Evolutionary conservation across 106 monocot genomes (phyloP).

Genomic region (Dendrobium officinale): DNA sequence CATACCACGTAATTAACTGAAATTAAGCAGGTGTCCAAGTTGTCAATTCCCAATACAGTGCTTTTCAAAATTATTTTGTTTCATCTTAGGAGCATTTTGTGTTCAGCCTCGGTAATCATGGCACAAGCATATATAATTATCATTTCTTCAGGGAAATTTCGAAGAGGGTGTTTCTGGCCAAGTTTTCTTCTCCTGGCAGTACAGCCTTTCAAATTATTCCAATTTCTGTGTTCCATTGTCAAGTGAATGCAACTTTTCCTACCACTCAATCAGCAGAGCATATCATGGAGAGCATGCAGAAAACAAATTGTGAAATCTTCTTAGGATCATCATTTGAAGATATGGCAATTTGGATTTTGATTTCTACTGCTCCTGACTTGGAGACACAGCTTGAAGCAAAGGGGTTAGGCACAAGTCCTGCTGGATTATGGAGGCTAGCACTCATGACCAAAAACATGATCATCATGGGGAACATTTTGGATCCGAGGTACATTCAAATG

Average conservation of each 20-base stretch:
- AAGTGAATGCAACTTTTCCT: conserved; percentile 7
- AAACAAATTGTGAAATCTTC: conserved; percentile 6
- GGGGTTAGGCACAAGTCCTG: conserved; percentile 2
- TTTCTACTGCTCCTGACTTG: conserved; percentile 35
- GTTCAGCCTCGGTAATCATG: neutral
- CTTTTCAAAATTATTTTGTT: neutral
- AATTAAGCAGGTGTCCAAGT: neutral
- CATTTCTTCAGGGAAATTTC: conserved; percentile 56
- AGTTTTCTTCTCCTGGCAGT: conserved; percentile 38
- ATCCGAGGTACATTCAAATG: conserved; percentile 43
- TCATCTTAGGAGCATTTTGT: neutral
- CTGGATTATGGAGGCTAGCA: conserved; percentile 58
- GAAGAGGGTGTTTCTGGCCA: conserved; percentile 35
- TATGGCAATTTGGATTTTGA: conserved; percentile 56
- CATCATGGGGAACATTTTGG: conserved; percentile 39
- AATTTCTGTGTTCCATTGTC: conserved; percentile 35
- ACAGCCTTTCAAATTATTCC: conserved; percentile 54
- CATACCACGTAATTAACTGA: neutral
- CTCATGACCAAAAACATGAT: conserved; percentile 36
- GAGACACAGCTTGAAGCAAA: conserved; percentile 24
- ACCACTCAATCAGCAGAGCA: conserved; percentile 5
- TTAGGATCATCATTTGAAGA: conserved; percentile 15
- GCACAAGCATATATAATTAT: neutral
- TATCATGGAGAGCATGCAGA: conserved; percentile 8
- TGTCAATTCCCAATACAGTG: neutral